These are phyloP conservation scores for Rutstroemia sydowiana DNA, from an alignment of 2,329 filamentous ascomycete species.

Conservation along the genomic window DNA sequence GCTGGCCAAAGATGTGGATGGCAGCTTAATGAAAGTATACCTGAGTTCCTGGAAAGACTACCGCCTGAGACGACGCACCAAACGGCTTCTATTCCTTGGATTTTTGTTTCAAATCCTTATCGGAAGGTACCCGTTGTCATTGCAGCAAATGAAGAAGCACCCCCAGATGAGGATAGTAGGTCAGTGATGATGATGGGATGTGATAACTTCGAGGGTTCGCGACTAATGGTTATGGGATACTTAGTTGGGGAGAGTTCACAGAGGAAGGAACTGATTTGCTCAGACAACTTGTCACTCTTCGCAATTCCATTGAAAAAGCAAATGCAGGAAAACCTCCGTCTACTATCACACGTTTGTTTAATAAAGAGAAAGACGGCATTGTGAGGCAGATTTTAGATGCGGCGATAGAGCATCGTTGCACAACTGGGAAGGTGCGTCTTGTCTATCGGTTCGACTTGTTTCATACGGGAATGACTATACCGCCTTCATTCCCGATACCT, in stretches of 20 bases:
- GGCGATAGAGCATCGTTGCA: slow-evolving; percentile 51
- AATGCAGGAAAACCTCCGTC: slow-evolving; percentile 14
- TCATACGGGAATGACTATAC: neutral
- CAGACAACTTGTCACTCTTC: slow-evolving; percentile 32
- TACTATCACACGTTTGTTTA: slow-evolving; percentile 19
- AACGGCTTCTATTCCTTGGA: slow-evolving; percentile 51
- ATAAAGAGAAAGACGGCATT: slow-evolving; percentile 35
- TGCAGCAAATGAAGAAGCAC: slow-evolving; percentile 20
- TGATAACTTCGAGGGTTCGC: neutral
- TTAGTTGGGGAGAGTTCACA: slow-evolving; percentile 15
- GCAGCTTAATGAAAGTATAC: slow-evolving; percentile 56
- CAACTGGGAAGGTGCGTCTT: slow-evolving; percentile 56
- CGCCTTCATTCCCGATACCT: neutral
- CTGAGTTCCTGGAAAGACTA: slow-evolving; percentile 59
- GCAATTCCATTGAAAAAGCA: slow-evolving; percentile 42
- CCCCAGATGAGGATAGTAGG: slow-evolving; percentile 19
- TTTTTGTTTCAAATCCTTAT: slow-evolving; percentile 64
- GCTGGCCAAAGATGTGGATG: slow-evolving; percentile 46
- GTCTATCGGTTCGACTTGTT: neutral
- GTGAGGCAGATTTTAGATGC: slow-evolving; percentile 50
- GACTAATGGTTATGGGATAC: neutral
- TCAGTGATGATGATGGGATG: neutral
- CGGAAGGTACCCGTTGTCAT: slow-evolving; percentile 19
- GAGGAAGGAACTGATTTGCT: slow-evolving; percentile 23
- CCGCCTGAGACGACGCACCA: slow-evolving; percentile 55